Evolutionary conservation across 805 yeast genomes (phyloP), one percentile per base, ranked within the genome.

Genomic region (Monosporozyma aerobia): DNA sequence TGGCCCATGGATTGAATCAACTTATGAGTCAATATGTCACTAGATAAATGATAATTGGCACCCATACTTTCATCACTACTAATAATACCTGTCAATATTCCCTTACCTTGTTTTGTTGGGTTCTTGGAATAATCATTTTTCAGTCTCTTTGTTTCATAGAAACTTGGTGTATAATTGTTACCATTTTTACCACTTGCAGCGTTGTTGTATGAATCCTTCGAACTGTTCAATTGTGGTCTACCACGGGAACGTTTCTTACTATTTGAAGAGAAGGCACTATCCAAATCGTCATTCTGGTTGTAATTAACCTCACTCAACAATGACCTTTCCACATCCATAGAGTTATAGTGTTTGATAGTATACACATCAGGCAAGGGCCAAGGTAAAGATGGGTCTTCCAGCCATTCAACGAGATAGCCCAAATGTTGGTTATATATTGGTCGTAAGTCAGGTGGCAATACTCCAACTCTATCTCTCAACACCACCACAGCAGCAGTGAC

Each of bases 341-440:
- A 76, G 3, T 77, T 77, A 60, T 80, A 89, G 43, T 74, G 73
- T 2, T 84, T 81, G 5, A 89, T 79, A 2, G 73, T 63, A 2
- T 88, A 77, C 56, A 87, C 71, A 47, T 85, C 87, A 0, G 96
- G 94, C 44, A 90, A 70, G 3, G 90, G 92, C 96, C 96, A 90
- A 6, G 77, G 73, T 25, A 66, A 54, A 16, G 57, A 53, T 4
- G 68, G 72, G 44, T 77, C 69, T 43, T 73, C 73, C 35, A 88
- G 71, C 82, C 90, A 89, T 35, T 76, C 76, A 1, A 73, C 69
- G 50, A 90, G 71, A 60, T 80, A 86, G 6, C 74, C 73, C 57
- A 90, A 73, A 53, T 83, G 78, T 57, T 82, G 83, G 41, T 80
- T 73, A 65, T 85, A 88, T 22, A 87, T 79, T 14, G 94, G 90